Base-by-base conservation (phyloP, 1,284 basidiomycete species). In the Rhodotorula sp. region DNA sequence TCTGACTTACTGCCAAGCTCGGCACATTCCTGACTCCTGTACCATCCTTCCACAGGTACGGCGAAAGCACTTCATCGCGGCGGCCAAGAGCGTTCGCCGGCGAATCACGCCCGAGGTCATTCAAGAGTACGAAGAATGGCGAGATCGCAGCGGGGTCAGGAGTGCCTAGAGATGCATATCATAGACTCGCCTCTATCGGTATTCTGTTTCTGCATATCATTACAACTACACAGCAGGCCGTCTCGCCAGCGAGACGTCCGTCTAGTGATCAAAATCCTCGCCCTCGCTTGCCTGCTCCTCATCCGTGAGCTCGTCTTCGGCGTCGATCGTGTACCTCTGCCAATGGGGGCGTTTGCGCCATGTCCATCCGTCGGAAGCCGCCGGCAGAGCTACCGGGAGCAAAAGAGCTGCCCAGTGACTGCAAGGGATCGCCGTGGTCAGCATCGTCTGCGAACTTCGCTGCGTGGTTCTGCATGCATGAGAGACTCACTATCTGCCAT, bases 41-140 rank as follows among this genome's bases (percentile, higher is more conserved):
- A 44, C 54, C 30, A 22, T 24, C 33, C 59, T 68, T 56, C 22
- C 33, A 1, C 77, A 95, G 91, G 88, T 96, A 17, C 86, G 89
- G 6, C 86, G 87, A 63, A 79, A 83, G 6, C 89, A 94, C 58
- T 91, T 98, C 73, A 79, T 90, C 4, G 79, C 83, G n/a, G 92
- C 93, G 1, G 91, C 93, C 6, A 84, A 81, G 67, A 84, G 84
- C 0, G 87, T 92, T 69, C 87, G 91, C 76, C 85, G 87, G 67
- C 88, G 96, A 75, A 96, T 97, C 76, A 97, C 95, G 0, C 87
- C 88, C 2, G 86, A 86, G n/a, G 88, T 95, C 79, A 80, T 94
- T 56, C 81, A 80, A 53, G 87, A 85, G 73, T 95, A 90, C 77
- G 85, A 87, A 62, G 82, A 82, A 51, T 96, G 83, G 83, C 76